Percentiles rank a stretch among this genome's conserved stretches.
These are phyloP conservation scores for Gastrolobium villosum DNA, from an alignment of 306 rosid species.

Conservation along the genomic window DNA sequence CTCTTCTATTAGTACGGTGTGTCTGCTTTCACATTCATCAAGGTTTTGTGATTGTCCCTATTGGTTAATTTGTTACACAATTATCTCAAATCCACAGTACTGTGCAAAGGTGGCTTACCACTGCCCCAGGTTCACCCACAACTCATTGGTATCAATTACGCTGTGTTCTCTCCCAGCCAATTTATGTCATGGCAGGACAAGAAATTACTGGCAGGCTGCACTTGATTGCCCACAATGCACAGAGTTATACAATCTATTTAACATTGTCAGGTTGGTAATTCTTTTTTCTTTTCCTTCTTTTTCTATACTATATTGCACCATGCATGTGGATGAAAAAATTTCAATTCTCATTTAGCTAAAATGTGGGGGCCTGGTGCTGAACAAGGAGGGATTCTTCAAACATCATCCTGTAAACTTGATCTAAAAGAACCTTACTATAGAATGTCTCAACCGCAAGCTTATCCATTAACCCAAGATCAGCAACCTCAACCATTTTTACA, in stretches of 20 bases:
- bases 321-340: constrained; percentile 37
- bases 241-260: constrained; percentile 80
- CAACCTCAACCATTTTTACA: constrained; percentile 62
- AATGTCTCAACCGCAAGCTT: constrained; percentile 90
- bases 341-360: constrained; percentile 66
- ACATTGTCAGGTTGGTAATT: constrained; percentile 71
- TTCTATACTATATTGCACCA: constrained; percentile 32
- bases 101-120: constrained; percentile 87
- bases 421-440: constrained; percentile 93
- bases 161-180: constrained; percentile 86
- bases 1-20: constrained; percentile 17
- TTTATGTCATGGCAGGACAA: constrained; percentile 90
- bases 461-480: constrained; percentile 74
- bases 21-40: constrained; percentile 5
- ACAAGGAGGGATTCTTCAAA: constrained; percentile 83
- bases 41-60: constrained; percentile 1
- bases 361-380: constrained; percentile 95
- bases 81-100: constrained; percentile 59
- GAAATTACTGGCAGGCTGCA: constrained; percentile 86
- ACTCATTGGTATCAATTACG: constrained; percentile 95
- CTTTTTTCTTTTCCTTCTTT: not conserved
- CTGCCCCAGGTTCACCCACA: constrained; percentile 87
- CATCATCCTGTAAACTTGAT: constrained; percentile 91
- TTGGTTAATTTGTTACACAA: constrained; percentile 14
- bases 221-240: constrained; percentile 88